Percentiles rank a stretch among this genome's conserved stretches.
Conservation (phyloP, 345 rosid genomes). For the Gossypium longicalyx region DNA sequence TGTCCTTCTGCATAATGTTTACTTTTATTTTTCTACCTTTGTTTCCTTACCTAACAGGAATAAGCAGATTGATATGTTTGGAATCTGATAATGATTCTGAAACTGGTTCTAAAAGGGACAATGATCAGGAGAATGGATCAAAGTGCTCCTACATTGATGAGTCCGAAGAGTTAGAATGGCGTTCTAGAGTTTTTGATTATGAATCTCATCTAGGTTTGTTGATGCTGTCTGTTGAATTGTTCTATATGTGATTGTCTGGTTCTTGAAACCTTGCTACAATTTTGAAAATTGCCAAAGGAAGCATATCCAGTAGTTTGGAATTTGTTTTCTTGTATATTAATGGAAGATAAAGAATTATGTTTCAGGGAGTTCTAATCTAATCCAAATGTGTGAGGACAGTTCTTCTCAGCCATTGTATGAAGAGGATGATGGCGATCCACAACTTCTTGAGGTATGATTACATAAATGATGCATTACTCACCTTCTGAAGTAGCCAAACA, state of each 20-base stretch:
- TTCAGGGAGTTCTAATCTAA: slow-evolving; percentile 34
- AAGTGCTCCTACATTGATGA: slow-evolving; percentile 24
- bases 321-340: slow-evolving; percentile 10
- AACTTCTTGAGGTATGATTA: slow-evolving; percentile 20
- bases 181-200: slow-evolving; percentile 19
- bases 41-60: slow-evolving; percentile 31
- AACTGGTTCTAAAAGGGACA: slow-evolving; percentile 27
- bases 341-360: slow-evolving; percentile 19
- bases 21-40: neutral
- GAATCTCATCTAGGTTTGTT: slow-evolving; percentile 31
- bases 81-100: slow-evolving; percentile 63
- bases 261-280: neutral
- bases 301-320: neutral
- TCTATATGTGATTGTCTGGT: slow-evolving; percentile 15
- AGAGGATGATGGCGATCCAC: slow-evolving; percentile 32
- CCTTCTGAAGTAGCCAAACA: neutral
- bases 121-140: slow-evolving; percentile 27
- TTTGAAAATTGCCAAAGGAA: slow-evolving; percentile 7
- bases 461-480: neutral
- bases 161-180: slow-evolving; percentile 23
- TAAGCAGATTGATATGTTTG: slow-evolving; percentile 46
- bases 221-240: slow-evolving; percentile 2
- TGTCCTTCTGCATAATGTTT: neutral
- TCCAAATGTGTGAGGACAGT: slow-evolving; percentile 26
- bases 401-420: slow-evolving; percentile 20